These are phyloP conservation scores for Torulaspora indica DNA, from an alignment of 805 yeast genomes.

Conservation along the genomic window DNA sequence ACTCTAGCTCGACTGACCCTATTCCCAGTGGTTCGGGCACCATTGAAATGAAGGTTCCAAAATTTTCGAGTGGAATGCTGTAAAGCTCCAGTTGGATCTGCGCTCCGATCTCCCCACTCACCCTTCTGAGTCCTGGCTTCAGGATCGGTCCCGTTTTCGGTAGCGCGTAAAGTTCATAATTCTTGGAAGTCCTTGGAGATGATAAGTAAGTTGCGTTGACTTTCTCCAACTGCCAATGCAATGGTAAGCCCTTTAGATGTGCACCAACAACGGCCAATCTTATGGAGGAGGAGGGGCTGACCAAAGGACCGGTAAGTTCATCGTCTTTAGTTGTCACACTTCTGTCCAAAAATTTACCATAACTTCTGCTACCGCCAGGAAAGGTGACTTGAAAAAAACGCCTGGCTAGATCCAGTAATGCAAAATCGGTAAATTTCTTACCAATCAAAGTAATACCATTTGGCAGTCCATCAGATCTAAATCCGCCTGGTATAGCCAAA, in stretches of 20 bases:
- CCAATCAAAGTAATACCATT: conserved; percentile 85
- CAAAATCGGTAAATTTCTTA: conserved; percentile 79
- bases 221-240: conserved; percentile 90
- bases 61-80: conserved; percentile 68
- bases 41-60: conserved; percentile 80
- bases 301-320: conserved; percentile 22
- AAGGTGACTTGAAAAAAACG: conserved; percentile 52
- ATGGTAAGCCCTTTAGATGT: conserved; percentile 79
- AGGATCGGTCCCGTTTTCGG: conserved; percentile 76
- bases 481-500: conserved; percentile 86
- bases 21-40: conserved; percentile 95
- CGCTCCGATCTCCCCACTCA: conserved; percentile 45
- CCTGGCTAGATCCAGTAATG: conserved; percentile 77
- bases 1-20: conserved; percentile 79
- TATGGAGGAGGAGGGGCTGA: conserved; percentile 41
- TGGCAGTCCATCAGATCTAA: conserved; percentile 82
- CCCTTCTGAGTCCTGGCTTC: conserved; percentile 87
- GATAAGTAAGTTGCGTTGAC: conserved; percentile 69
- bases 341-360: conserved; percentile 42
- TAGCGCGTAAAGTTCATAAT: conserved; percentile 75
- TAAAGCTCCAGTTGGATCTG: conserved; percentile 75
- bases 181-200: conserved; percentile 62
- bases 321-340: conserved; percentile 13
- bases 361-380: conserved; percentile 45
- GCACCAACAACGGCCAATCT: conserved; percentile 95